Evolutionary conservation across 306 rosid species (phyloP).

Genomic region (Coriaria nepalensis): DNA sequence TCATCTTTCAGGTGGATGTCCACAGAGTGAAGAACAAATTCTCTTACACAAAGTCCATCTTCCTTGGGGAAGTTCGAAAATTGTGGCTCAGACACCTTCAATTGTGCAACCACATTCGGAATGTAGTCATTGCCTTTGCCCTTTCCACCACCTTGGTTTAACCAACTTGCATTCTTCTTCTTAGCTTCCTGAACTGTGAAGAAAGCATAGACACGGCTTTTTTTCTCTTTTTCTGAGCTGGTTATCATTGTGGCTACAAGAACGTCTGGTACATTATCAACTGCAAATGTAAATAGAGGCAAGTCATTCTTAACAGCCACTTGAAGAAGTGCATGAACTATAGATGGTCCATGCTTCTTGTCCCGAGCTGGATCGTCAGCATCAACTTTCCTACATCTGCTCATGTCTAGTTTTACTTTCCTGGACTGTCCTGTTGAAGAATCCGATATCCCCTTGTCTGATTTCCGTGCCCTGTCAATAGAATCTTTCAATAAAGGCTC

Average conservation of each 20-base stretch:
- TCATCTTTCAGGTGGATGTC: slow-evolving; percentile 67
- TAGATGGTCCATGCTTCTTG: slow-evolving; percentile 33
- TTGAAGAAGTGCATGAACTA: slow-evolving; percentile 63
- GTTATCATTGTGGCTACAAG: slow-evolving; percentile 74
- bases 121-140: slow-evolving; percentile 55
- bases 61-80: slow-evolving; percentile 24
- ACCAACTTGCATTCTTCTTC: slow-evolving; percentile 75
- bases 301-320: slow-evolving; percentile 67
- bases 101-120: slow-evolving; percentile 63
- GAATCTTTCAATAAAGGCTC: slow-evolving; percentile 35
- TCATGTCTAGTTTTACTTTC: slow-evolving; percentile 38
- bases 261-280: slow-evolving; percentile 51
- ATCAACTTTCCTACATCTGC: slow-evolving; percentile 35
- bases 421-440: slow-evolving; percentile 22
- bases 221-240: slow-evolving; percentile 31
- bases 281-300: slow-evolving; percentile 83
- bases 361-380: slow-evolving; percentile 29
- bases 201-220: slow-evolving; percentile 46
- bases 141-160: slow-evolving; percentile 48
- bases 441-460: slow-evolving; percentile 19
- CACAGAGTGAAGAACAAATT: slow-evolving; percentile 66
- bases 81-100: slow-evolving; percentile 63
- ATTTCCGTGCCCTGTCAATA: slow-evolving; percentile 29
- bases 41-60: slow-evolving; percentile 33
- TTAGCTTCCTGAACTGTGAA: slow-evolving; percentile 60